Conservation (phyloP, 495 filamentous ascomycete species). For the Aspergillus kassunensis region DNA sequence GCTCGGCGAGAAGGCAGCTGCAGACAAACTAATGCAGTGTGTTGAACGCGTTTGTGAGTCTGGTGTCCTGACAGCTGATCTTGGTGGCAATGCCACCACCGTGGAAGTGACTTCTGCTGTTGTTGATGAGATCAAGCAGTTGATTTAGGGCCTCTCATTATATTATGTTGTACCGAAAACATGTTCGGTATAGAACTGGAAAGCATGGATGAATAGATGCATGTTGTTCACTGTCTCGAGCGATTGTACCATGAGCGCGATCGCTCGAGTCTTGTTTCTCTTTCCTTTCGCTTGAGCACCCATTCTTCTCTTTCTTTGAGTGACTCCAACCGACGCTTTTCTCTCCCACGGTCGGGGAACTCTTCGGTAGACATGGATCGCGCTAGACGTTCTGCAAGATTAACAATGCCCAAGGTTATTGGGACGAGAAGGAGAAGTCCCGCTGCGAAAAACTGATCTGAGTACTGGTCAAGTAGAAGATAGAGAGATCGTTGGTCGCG, state of each 20-base stretch:
- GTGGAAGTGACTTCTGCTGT: slow-evolving; percentile 60
- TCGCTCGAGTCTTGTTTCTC: not conserved
- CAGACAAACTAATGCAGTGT: slow-evolving; percentile 50
- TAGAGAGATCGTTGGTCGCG: not conserved
- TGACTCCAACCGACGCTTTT: not conserved
- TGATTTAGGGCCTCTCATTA: not conserved
- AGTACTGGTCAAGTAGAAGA: not conserved
- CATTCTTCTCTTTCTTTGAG: slow-evolving; percentile 7
- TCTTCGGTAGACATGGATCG: slow-evolving; percentile 2
- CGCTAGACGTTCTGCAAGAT: not conserved
- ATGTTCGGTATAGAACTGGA: not conserved
- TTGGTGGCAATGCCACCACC: slow-evolving; percentile 53
- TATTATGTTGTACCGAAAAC: not conserved
- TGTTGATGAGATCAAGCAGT: slow-evolving; percentile 52
- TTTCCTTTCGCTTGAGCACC: not conserved
- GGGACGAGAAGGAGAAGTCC: slow-evolving; percentile 7
- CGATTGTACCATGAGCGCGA: not conserved
- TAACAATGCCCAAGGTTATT: not conserved
- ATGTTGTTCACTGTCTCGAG: not conserved
- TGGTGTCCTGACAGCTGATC: slow-evolving; percentile 57
- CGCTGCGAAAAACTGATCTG: not conserved
- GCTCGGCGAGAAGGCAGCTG: slow-evolving; percentile 55
- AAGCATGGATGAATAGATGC: not conserved
- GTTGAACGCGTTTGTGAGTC: slow-evolving; percentile 59
- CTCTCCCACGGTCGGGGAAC: slow-evolving; percentile 10